A percentile compares a stretch with the other conserved stretches of the same genome.
These are phyloP conservation scores for Incumbomyces delicatus DNA, from an alignment of 2,329 filamentous ascomycete species.

Conservation along the genomic window DNA sequence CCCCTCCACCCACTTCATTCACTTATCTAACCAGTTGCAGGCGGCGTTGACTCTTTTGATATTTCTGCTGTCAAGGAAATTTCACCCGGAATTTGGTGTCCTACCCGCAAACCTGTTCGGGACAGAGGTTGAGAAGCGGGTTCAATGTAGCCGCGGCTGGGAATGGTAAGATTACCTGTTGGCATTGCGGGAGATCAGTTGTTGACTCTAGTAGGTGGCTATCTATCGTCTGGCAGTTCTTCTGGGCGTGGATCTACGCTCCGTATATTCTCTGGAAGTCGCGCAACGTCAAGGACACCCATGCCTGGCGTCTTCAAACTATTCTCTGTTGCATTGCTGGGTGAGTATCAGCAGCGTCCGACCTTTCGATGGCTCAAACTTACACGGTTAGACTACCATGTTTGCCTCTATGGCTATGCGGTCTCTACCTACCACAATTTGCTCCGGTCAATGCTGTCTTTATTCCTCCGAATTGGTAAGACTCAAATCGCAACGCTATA, in stretches of 20 bases:
- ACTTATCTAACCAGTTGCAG: not conserved
- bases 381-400: conserved; percentile 37
- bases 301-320: conserved; percentile 53
- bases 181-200: not conserved
- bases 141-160: conserved; percentile 42
- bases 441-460: conserved; percentile 43
- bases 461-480: conserved; percentile 48
- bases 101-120: conserved; percentile 14
- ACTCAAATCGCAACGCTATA: conserved; percentile 23
- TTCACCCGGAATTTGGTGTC: conserved; percentile 42
- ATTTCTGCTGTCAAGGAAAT: conserved; percentile 55
- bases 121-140: conserved; percentile 46
- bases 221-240: conserved; percentile 44
- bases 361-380: too few relatives aligned
- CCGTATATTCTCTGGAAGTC: conserved; percentile 50
- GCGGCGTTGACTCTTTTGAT: conserved; percentile 38
- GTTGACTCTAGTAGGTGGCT: conserved; percentile 23
- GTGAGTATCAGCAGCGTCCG: too few relatives aligned
- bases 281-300: conserved; percentile 48
- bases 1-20: not conserved
- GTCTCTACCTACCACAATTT: conserved; percentile 44
- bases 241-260: conserved; percentile 54
- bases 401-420: conserved; percentile 51
- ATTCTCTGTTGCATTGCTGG: conserved; percentile 35
- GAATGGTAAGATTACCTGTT: conserved; percentile 46